Base-by-base conservation (phyloP, 2,329 filamentous ascomycete genomes). In the Orbilia brochopaga region DNA sequence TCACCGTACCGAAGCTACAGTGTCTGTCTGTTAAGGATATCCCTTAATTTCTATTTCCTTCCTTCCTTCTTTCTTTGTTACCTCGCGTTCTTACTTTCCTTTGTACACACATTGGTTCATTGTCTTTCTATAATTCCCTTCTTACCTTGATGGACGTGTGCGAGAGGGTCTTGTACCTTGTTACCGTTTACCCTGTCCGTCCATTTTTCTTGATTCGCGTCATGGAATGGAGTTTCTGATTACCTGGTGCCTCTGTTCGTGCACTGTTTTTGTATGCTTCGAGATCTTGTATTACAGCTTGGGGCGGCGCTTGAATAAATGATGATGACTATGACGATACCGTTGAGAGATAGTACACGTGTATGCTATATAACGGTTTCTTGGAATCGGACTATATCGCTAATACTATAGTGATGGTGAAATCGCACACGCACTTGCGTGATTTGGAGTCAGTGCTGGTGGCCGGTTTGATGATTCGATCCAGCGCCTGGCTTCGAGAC, bases 261-360 rank as follows among this genome's bases (percentile, higher is more conserved):
- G 51, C 7, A 10, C 6, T 48, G 27, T 11, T 23, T 23, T 21
- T 48, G n/a, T 15, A 3, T 3, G 44, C 15, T 53, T 42, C 24
- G 13, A 10, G 21, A 24, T 27, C 42, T 40, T 24, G 8, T 27
- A 17, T 32, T 52, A 23, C 37, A 52, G 63, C 52, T 62, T 62
- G 57, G 64, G 64, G 52, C 64, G 64, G 64, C 64, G 64, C 64
- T 60, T 62, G 55, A 69, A 37, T 40, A 17, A 35, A 56, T 59
- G 35, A 55, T 59, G 51, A 56, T 19, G 54, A 37, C 24, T 37
- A 44, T 32, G 4, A 51, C n/a, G 17, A 44, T 17, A 17, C 13
- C 5, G 13, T 6, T 37, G 32, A 7, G n/a, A n/a, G n/a, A n/a
- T n/a, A n/a, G n/a, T n/a, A n/a, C n/a, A n/a, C n/a, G n/a, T n/a